Percentiles rank a stretch among this genome's conserved stretches.
These are phyloP conservation scores for Paramecium primaurelia DNA, from an alignment of 73 alveolate species.

Conservation along the genomic window DNA sequence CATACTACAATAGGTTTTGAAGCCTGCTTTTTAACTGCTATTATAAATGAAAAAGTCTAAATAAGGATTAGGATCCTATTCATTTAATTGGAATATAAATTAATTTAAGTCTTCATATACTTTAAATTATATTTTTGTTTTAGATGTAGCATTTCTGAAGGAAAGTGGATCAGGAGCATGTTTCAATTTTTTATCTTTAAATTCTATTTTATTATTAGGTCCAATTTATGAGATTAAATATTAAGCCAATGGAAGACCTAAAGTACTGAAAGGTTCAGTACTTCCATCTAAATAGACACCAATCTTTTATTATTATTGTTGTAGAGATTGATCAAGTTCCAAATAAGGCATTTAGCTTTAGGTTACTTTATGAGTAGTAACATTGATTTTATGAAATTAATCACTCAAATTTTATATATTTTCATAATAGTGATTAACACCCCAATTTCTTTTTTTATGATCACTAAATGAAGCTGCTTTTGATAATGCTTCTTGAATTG, in stretches of 20 bases:
- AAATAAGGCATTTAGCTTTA: background rate
- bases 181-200: background rate
- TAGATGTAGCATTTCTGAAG: background rate
- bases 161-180: background rate
- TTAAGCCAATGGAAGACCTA: slow-evolving; percentile 30
- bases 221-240: background rate
- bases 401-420: background rate
- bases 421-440: background rate
- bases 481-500: background rate
- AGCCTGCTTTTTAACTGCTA: background rate
- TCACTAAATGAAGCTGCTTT: background rate
- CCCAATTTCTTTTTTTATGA: slow-evolving; percentile 37
- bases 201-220: background rate
- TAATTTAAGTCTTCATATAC: background rate
- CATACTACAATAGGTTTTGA: background rate
- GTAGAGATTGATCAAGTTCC: background rate
- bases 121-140: background rate
- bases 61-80: slow-evolving; percentile 9
- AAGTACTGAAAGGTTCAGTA: slow-evolving; percentile 24
- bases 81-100: background rate
- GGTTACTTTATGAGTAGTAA: background rate
- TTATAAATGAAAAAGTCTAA: background rate
- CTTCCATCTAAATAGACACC: background rate
- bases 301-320: background rate
- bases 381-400: background rate